Base-by-base conservation (phyloP, 495 filamentous ascomycete species). In the Staphylotrichum tortipilum region DNA sequence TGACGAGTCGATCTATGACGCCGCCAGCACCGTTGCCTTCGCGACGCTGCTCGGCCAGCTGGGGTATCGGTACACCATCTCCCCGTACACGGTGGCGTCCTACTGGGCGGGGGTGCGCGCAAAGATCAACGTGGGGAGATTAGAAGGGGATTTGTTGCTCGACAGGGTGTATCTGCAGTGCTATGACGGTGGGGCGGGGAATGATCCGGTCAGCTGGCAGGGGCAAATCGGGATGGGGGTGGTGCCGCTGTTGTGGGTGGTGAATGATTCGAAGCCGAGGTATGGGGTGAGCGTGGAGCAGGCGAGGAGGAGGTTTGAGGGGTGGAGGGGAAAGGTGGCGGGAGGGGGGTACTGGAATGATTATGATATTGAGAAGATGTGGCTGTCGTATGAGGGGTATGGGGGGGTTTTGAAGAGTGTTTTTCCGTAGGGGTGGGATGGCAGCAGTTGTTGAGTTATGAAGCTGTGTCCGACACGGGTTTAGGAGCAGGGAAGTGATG, bases 311-410 rank as follows among this genome's bases (percentile, higher is more conserved):
- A 58, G 46, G 41, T 69, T 73, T 28, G 21, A 53, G 0, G 28
- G 44, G n/a, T 73, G 69, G 69, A 57, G 57, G 23, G 33, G 42
- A 19, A 34, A 50, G 2, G 47, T 73, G 19, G 67, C 59, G 3
- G 70, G 69, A 0, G 70, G 67, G 2, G 70, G 70, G 2, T 71
- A 67, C 46, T 73, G 68, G 68, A 73, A 73, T 44, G 67, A 73
- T 44, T 71, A 62, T 37, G 70, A 73, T 42, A 71, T 73, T 33
- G 70, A 71, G 56, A 70, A 71, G 58, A 71, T 70, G 60, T 44
- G 50, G 11, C 41, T 66, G 34, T 69, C 67, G 24, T 71, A 73
- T 31, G 51, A 50, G n/a, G 63, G 56, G 2, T 70, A 71, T 47
- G 67, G 64, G 7, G 31, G 53, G 6, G 65, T 68, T 6, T 48